Evolutionary conservation across 306 rosid species (phyloP), one percentile per base, ranked within the genome.

Genomic region (Vicia faba): DNA sequence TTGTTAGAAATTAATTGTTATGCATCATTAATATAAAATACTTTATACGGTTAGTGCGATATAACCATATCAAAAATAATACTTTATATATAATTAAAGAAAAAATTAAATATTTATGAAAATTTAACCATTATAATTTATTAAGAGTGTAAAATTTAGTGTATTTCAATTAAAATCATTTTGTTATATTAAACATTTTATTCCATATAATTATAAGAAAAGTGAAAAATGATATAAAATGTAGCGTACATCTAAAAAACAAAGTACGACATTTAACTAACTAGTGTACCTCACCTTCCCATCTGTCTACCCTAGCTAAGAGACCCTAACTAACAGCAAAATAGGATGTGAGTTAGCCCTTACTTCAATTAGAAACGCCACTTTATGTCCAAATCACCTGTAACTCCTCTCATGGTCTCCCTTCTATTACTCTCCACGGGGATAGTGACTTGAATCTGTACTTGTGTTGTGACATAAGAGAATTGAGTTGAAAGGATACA

Each of bases 361-460:
- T 61, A 51, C 78, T 61, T 41, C 1, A 72, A 41, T 14, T 72
- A 26, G 75, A 66, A 64, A 8, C 0, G 1, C 2, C 5, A 58
- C 73, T 65, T 77, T 58, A 60, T 43, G 74, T 71, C 81, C 41
- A 58, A 57, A 57, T 77, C 77, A 65, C 12, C 5, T 38, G 40
- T 19, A 64, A 13, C 73, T 19, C 13, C 53, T 71, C 59, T 69
- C 73, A 71, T 59, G 77, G 28, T 54, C 41, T 39, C 35, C 51
- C 60, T 26, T 28, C 41, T 55, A 26, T 39, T 26, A 14, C 68
- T 64, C 35, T 36, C 62, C 68, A 44, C 50, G 73, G 61, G 60
- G 77, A 74, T 58, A 20, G 74, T 23, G 73, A 74, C 77, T 56
- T 8, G 10, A 20, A 66, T 50, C 73, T 56, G 38, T n/a, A 16